These are phyloP conservation scores for Sarcocystis neurona DNA, from an alignment of 169 alveolate species.

Conservation along the genomic window DNA sequence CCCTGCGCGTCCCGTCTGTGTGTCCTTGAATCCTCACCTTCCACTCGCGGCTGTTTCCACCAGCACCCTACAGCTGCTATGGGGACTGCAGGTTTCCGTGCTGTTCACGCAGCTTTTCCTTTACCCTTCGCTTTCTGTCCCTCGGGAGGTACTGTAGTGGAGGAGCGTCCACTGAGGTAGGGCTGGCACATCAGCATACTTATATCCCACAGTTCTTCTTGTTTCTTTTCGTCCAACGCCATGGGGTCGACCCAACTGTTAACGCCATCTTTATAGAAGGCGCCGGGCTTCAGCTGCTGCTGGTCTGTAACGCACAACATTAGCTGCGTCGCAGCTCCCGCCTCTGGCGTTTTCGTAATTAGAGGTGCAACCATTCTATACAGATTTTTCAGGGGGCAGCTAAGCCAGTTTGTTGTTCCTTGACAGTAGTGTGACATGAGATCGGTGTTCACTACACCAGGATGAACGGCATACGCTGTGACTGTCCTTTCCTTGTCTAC, in stretches of 20 bases:
- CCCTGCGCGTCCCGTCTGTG: too few relatives aligned
- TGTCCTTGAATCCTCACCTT: too few relatives aligned
- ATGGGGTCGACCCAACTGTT: conserved; percentile 1
- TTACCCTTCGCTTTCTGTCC: too few relatives aligned
- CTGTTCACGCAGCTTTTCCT: too few relatives aligned
- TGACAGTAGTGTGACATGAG: not conserved
- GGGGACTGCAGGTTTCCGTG: too few relatives aligned
- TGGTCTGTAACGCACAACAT: not conserved
- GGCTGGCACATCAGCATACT: not conserved
- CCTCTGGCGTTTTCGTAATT: not conserved
- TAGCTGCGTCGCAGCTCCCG: conserved; percentile 22
- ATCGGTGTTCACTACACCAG: not conserved
- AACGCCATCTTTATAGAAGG: not conserved
- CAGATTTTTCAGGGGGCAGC: not conserved
- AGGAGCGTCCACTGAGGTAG: too few relatives aligned
- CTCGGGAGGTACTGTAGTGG: too few relatives aligned
- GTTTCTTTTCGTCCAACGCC: not conserved
- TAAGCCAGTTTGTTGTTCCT: not conserved
- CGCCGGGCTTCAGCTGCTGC: conserved; percentile 2
- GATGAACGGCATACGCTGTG: conserved; percentile 23
- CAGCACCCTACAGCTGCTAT: too few relatives aligned
- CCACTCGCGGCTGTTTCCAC: too few relatives aligned
- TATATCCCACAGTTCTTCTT: not conserved
- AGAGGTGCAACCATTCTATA: not conserved
- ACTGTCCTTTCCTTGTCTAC: not conserved